These are phyloP conservation scores for Candida alai DNA, from an alignment of 805 yeast species.

Conservation along the genomic window DNA sequence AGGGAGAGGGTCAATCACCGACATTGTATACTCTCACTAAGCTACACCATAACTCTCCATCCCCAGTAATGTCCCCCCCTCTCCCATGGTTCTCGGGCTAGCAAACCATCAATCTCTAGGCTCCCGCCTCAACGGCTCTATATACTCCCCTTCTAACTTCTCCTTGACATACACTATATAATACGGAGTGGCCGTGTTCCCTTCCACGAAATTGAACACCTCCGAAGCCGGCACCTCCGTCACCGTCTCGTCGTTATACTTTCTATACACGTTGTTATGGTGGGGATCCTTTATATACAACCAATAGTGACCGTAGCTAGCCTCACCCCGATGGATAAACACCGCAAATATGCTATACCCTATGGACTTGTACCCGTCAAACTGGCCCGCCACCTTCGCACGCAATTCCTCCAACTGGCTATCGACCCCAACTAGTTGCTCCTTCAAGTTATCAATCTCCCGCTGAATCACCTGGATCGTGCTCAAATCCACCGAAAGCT, in stretches of 20 bases:
- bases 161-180: conserved; percentile 80
- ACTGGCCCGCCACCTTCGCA: conserved; percentile 53
- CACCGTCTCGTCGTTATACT: conserved; percentile 95
- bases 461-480: conserved; percentile 47
- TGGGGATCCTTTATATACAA: conserved; percentile 79
- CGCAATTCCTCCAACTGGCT: conserved; percentile 43
- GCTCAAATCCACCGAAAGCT: conserved; percentile 36
- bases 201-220: conserved; percentile 61
- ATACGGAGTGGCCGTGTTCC: conserved; percentile 90
- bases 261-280: conserved; percentile 63
- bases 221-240: conserved; percentile 66
- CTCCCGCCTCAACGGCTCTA: conserved; percentile 62
- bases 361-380: conserved; percentile 52
- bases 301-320: conserved; percentile 97
- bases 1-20: too few relatives aligned
- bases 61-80: too few relatives aligned
- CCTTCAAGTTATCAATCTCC: conserved; percentile 45
- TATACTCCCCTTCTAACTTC: conserved; percentile 46
- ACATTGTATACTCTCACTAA: too few relatives aligned
- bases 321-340: conserved; percentile 94
- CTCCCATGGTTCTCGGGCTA: too few relatives aligned
- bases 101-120: too few relatives aligned
- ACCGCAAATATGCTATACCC: conserved; percentile 88
- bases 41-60: too few relatives aligned
- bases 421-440: conserved; percentile 42